phyloP scores from a whole-genome alignment of 1,139 yeast species.

The Meyerozyma sp. region DNA sequence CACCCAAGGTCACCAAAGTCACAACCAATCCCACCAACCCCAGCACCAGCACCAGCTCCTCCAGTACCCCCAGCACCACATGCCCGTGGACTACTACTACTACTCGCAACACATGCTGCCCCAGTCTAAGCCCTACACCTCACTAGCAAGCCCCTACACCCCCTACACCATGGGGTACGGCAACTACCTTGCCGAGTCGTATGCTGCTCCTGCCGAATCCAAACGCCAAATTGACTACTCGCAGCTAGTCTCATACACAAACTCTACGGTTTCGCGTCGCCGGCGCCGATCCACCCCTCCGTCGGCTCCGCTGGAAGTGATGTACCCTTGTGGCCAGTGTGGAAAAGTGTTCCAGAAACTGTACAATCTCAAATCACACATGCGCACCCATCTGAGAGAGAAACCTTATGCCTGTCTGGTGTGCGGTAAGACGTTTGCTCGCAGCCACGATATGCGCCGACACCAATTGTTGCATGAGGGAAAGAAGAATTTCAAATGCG shows the following conservation, averaged over 20 bases:
- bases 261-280: conserved; percentile 31
- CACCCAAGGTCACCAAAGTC: neutral
- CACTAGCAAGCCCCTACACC: neutral
- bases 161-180: neutral
- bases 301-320: neutral
- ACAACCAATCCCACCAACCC: neutral
- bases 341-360: conserved; percentile 48
- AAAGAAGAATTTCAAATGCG: conserved; percentile 50
- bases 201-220: neutral
- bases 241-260: conserved; percentile 32
- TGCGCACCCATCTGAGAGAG: conserved; percentile 52
- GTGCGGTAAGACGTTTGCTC: conserved; percentile 49
- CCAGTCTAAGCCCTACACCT: neutral
- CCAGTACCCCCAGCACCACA: neutral
- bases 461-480: conserved; percentile 54
- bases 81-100: neutral
- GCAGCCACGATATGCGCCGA: conserved; percentile 53
- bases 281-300: conserved; percentile 18
- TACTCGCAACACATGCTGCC: neutral
- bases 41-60: neutral
- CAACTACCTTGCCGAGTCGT: neutral
- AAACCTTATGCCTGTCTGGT: conserved; percentile 47
- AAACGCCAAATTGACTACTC: conserved; percentile 26
- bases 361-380: conserved; percentile 51
- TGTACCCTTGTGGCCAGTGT: conserved; percentile 42